These are phyloP conservation scores for Yamadazyma siamensis DNA, from an alignment of 1,139 yeast species.

Conservation along the genomic window DNA sequence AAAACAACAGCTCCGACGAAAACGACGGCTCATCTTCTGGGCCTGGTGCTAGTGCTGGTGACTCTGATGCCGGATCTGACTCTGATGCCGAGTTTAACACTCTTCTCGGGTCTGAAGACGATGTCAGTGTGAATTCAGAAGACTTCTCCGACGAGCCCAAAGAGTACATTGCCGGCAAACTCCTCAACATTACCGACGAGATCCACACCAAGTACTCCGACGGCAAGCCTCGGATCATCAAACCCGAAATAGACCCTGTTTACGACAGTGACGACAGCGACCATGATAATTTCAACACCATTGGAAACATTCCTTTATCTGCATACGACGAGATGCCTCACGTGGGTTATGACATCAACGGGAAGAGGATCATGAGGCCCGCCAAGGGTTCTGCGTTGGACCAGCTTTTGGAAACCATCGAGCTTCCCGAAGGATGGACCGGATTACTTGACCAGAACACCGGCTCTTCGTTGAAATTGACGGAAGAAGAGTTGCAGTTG, in stretches of 20 bases:
- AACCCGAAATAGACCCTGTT: conserved; percentile 88
- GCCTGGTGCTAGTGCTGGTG: conserved; percentile 25
- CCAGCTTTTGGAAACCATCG: conserved; percentile 81
- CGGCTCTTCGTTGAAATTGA: conserved; percentile 80
- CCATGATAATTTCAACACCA: conserved; percentile 77
- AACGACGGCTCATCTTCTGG: too few relatives aligned
- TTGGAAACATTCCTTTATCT: conserved; percentile 87
- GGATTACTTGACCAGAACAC: conserved; percentile 90
- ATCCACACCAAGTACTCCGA: conserved; percentile 65
- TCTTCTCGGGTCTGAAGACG: conserved; percentile 52
- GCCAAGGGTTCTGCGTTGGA: conserved; percentile 96
- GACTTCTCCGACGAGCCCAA: conserved; percentile 48
- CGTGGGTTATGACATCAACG: conserved; percentile 94
- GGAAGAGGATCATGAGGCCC: conserved; percentile 97
- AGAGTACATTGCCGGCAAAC: conserved; percentile 45
- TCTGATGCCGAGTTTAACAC: conserved; percentile 63
- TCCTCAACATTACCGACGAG: conserved; percentile 35
- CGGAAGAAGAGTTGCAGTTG: conserved; percentile 86
- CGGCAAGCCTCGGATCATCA: conserved; percentile 70
- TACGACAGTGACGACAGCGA: conserved; percentile 95
- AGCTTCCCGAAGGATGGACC: conserved; percentile 97
- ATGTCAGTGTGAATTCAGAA: conserved; percentile 30
- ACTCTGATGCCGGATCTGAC: conserved; percentile 40
- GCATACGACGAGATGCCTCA: conserved; percentile 98
- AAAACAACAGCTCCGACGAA: conserved; percentile 16